Base-by-base conservation (phyloP, 2,329 filamentous ascomycete species). In the Paecilomyces niveus region DNA sequence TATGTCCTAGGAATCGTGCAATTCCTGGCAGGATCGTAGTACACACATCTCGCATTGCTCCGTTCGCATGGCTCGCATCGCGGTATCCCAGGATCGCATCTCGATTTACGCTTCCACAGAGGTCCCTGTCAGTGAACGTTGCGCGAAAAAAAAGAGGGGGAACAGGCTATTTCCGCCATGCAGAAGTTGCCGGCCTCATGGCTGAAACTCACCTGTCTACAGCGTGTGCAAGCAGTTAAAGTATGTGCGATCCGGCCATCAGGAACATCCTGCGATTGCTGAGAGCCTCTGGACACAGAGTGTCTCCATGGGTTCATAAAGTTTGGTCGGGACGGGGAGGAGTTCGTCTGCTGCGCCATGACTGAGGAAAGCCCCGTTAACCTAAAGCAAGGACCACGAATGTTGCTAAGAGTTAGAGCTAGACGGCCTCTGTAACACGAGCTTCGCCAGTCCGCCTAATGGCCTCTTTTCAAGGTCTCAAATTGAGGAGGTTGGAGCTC, bases 21-120 rank as follows among this genome's bases (percentile, higher is more conserved):
- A 62, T 89, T 89, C 73, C 92, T 94, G 55, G 89, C 83, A 31
- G 92, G 91, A 75, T 99, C 94, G 73, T 89, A 96, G 78, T 97
- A 99, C 71, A 97, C 93, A 82, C 94, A 99, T 61, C 86, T 84
- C 31, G 92, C 91, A 68, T 92, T 92, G 63, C 90, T 92, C 66
- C 93, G 85, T 76, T 97, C 92, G 78, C 94, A 99, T 22, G 93
- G 92, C 18, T 90, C 84, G 75, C 94, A 99, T 69, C 89, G 89
- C 49, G 94, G 94, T 22, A 99, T 84, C 13, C 89, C 90, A 3
- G 94, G 90, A 76, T 97, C 94, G 79, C 94, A 99, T 80, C 92
- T 84, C 39, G 93, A 97, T 81, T 99, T 99, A 68, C 93, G 87
- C 92, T 96, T 70, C 59, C 58, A 54, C 45, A 57, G 57, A 53